Percentiles rank a stretch among this genome's conserved stretches.
Evolutionary conservation across 495 filamentous ascomycete genomes (phyloP).

Genomic region (Talaromyces nanjingensis): DNA sequence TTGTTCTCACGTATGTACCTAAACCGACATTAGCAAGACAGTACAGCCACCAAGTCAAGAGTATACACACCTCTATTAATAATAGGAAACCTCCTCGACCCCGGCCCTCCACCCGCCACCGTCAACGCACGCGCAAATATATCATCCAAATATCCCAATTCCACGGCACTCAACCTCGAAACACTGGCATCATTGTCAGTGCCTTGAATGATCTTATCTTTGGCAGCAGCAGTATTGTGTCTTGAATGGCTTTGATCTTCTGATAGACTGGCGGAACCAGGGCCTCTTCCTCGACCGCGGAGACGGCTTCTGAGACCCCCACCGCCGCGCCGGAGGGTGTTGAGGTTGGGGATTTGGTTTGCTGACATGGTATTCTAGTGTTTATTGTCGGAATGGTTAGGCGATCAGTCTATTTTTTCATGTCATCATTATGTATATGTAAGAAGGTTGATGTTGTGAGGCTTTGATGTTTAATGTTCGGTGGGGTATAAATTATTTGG

Average conservation of each 20-base stretch:
- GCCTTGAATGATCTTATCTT: conserved; percentile 64
- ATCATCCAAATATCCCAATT: conserved; percentile 81
- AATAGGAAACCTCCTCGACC: conserved; percentile 63
- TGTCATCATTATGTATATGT: not conserved
- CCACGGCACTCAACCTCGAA: conserved; percentile 80
- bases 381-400: not conserved
- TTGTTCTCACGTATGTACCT: conserved; percentile 94
- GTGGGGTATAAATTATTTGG: not conserved
- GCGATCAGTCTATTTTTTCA: not conserved
- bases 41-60: not conserved
- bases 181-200: conserved; percentile 90
- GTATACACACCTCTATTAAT: conserved; percentile 72
- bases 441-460: not conserved
- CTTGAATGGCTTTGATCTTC: conserved; percentile 14
- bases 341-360: conserved; percentile 69
- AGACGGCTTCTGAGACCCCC: conserved; percentile 34
- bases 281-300: conserved; percentile 30
- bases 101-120: conserved; percentile 28
- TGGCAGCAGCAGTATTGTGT: conserved; percentile 22
- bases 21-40: not conserved
- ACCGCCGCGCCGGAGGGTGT: conserved; percentile 51
- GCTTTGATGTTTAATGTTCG: not conserved
- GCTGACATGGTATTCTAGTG: conserved; percentile 49
- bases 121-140: conserved; percentile 66
- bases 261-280: conserved; percentile 6